These are phyloP conservation scores for Pyropia haitanensis DNA, from an alignment of 23 red algal species.

Conservation along the genomic window DNA sequence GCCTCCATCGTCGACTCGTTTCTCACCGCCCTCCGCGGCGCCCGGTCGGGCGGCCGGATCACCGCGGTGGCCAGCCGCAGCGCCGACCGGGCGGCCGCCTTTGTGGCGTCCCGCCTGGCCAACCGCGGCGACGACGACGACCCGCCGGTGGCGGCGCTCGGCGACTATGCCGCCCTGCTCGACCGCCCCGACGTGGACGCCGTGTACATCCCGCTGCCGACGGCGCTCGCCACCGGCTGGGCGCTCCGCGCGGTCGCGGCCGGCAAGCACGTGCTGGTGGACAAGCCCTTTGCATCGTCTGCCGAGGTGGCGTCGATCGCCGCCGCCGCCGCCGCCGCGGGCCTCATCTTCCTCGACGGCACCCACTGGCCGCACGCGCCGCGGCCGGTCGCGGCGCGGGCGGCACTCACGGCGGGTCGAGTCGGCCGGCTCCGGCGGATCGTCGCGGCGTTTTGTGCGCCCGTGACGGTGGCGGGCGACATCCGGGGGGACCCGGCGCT, in stretches of 20 bases:
- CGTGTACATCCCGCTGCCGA: slow-evolving; percentile 74
- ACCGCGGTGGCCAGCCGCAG: slow-evolving; percentile 24
- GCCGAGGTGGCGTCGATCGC: slow-evolving; percentile 23
- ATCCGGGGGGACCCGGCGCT: slow-evolving; percentile 42
- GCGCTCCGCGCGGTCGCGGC: slow-evolving; percentile 32
- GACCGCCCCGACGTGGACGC: slow-evolving; percentile 19
- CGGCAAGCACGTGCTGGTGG: slow-evolving; percentile 66
- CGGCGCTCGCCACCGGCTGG: slow-evolving; percentile 39
- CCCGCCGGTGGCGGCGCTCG: no score
- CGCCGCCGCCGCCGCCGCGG: slow-evolving; percentile 12
- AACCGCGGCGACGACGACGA: slow-evolving; percentile 6
- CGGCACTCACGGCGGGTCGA: slow-evolving; percentile 8
- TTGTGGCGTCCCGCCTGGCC: slow-evolving; percentile 13
- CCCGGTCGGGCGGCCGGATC: neutral
- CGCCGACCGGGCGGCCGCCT: slow-evolving; percentile 7
- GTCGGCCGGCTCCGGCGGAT: slow-evolving; percentile 39
- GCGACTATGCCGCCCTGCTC: slow-evolving; percentile 11
- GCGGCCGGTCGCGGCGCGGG: slow-evolving; percentile 12
- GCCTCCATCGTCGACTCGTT: slow-evolving; percentile 13
- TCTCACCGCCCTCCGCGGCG: neutral
- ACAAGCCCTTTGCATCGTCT: slow-evolving; percentile 50
- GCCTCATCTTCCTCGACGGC: slow-evolving; percentile 57
- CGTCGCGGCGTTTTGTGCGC: slow-evolving; percentile 6
- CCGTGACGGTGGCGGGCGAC: slow-evolving; percentile 11
- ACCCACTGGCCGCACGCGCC: slow-evolving; percentile 71